Percentiles rank a stretch among this genome's conserved stretches.
These are phyloP conservation scores for Termitomyces sp. DNA, from an alignment of 768 basidiomycete genomes.

Conservation along the genomic window DNA sequence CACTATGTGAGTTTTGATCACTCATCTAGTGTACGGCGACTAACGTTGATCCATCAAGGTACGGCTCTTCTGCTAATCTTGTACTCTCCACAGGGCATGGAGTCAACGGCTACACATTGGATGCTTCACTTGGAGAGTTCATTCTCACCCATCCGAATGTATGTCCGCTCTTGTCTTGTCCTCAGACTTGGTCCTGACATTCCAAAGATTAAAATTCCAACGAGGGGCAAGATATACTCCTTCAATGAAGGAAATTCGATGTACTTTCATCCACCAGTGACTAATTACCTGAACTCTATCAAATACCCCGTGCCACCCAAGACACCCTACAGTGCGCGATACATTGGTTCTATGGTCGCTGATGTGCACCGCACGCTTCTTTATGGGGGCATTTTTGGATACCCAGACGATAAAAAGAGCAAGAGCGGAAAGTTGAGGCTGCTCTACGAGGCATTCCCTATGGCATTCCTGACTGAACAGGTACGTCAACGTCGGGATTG, in stretches of 20 bases:
- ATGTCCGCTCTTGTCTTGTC: slow-evolving; percentile 17
- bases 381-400: slow-evolving; percentile 98
- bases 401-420: slow-evolving; percentile 97
- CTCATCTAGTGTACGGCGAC: neutral
- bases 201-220: slow-evolving; percentile 81
- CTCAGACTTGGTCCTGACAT: slow-evolving; percentile 3
- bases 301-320: slow-evolving; percentile 81
- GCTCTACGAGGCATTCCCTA: slow-evolving; percentile 97
- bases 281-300: slow-evolving; percentile 83
- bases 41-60: slow-evolving; percentile 31
- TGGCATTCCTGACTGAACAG: slow-evolving; percentile 95
- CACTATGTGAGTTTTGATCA: slow-evolving; percentile 69
- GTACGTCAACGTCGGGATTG: slow-evolving; percentile 32
- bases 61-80: slow-evolving; percentile 93
- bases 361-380: slow-evolving; percentile 95
- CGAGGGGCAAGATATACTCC: slow-evolving; percentile 97
- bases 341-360: slow-evolving; percentile 99
- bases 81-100: slow-evolving; percentile 94
- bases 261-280: slow-evolving; percentile 86
- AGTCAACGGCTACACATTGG: slow-evolving; percentile 97
- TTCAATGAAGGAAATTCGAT: slow-evolving; percentile 99
- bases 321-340: slow-evolving; percentile 84
- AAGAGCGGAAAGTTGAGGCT: slow-evolving; percentile 93
- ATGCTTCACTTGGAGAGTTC: slow-evolving; percentile 94
- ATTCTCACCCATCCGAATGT: slow-evolving; percentile 97